Conservation (phyloP, 2,329 filamentous ascomycete species). For the Pseudocercospora macadamiae region DNA sequence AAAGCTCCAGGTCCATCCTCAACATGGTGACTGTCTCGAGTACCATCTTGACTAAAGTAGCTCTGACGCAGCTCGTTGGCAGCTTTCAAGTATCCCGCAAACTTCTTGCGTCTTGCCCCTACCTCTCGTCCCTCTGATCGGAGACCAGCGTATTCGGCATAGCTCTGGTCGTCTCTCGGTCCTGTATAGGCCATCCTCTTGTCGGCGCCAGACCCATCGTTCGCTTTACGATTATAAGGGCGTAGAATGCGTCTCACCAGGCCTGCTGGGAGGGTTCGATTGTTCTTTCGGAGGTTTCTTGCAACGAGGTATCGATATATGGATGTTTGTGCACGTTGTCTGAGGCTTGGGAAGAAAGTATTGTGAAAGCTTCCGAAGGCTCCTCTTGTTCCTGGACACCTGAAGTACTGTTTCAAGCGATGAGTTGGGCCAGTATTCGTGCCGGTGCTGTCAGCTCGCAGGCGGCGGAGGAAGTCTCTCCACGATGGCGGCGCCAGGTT, state of each 20-base stretch:
- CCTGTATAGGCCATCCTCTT: constrained; percentile 39
- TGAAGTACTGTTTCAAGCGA: constrained; percentile 18
- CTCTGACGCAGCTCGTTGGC: constrained; percentile 72
- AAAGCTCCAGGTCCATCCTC: constrained; percentile 63
- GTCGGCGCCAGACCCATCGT: constrained; percentile 37
- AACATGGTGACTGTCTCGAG: constrained; percentile 24
- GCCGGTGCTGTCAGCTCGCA: constrained; percentile 15
- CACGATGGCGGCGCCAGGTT: constrained; percentile 35
- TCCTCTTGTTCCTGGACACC: constrained; percentile 64
- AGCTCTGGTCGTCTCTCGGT: constrained; percentile 30
- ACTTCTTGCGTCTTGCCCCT: constrained; percentile 74
- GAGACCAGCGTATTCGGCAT: constrained; percentile 41
- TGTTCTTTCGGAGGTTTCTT: constrained; percentile 24
- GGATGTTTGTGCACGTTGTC: constrained; percentile 71
- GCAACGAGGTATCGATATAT: constrained; percentile 61
- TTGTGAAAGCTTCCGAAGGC: constrained; percentile 71
- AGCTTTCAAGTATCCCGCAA: constrained; percentile 72
- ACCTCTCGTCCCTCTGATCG: constrained; percentile 55
- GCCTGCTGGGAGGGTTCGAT: constrained; percentile 18
- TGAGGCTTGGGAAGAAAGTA: constrained; percentile 72
- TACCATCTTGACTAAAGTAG: constrained; percentile 52
- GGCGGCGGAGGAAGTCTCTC: constrained; percentile 29
- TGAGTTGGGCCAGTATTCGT: constrained; percentile 1
- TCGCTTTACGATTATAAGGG: constrained; percentile 14
- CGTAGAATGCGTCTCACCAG: constrained; percentile 5